Conservation (phyloP, 352 stramenopile species). For the Globisporangium nagaii region DNA sequence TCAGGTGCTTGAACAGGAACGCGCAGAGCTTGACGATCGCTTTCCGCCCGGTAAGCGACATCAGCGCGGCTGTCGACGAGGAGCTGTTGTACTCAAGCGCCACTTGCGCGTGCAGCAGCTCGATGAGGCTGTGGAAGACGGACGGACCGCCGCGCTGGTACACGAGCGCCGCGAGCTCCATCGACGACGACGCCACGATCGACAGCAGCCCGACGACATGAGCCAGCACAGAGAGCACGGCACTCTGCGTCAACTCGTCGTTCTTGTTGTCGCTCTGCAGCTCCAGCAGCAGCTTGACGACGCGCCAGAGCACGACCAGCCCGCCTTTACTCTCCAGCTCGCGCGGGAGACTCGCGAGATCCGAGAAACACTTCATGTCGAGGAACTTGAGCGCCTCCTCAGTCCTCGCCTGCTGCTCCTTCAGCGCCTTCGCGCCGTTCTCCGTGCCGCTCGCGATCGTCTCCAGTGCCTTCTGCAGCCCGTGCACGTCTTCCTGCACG, state of each 20-base stretch:
- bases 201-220: conserved; percentile 48
- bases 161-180: conserved; percentile 33
- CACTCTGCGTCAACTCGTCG: conserved; percentile 1
- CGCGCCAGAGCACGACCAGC: conserved; percentile 49
- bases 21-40: conserved; percentile 65
- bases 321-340: conserved; percentile 56
- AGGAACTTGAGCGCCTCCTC: conserved; percentile 70
- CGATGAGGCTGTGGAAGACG: conserved; percentile 17
- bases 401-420: conserved; percentile 29
- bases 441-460: conserved; percentile 27
- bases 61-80: conserved; percentile 2
- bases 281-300: conserved; percentile 26
- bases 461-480: conserved; percentile 77
- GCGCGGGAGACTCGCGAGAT: conserved; percentile 41
- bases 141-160: conserved; percentile 16
- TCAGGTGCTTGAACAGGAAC: conserved; percentile 72
- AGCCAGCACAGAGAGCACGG: conserved; percentile 28
- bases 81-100: conserved; percentile 42
- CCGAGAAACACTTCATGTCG: conserved; percentile 65
- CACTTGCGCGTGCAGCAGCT: conserved; percentile 46
- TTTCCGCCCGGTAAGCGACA: conserved; percentile 42
- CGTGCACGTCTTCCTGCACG: conserved; percentile 66
- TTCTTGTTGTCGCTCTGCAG: conserved; percentile 7
- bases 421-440: conserved; percentile 13
- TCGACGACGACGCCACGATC: conserved; percentile 51